phyloP scores from a whole-genome alignment of 257 asterid species.

The Orobanche coerulescens region DNA sequence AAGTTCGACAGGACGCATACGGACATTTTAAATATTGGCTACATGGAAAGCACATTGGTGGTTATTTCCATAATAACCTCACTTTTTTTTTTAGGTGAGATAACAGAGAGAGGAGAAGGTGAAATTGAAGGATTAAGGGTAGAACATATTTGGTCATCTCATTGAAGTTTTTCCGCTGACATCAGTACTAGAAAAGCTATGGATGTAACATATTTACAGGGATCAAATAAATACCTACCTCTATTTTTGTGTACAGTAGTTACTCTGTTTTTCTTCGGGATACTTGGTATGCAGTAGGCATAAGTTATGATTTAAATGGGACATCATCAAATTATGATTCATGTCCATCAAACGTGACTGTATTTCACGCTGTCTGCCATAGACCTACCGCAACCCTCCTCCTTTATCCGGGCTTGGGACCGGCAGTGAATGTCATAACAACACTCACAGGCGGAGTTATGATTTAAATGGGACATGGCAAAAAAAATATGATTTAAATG shows the following conservation, averaged over 20 bases:
- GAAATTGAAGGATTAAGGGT: neutral
- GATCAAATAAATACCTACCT: neutral
- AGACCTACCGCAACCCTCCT: too few species aligned
- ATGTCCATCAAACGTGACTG: too few species aligned
- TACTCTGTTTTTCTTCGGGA: neutral
- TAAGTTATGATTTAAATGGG: constrained; percentile 1
- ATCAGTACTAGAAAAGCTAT: neutral
- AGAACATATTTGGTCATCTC: neutral
- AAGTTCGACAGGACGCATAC: neutral
- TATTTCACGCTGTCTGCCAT: too few species aligned
- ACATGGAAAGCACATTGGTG: neutral
- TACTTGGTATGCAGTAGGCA: neutral
- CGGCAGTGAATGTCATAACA: too few species aligned
- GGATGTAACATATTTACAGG: neutral
- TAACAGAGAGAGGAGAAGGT: neutral
- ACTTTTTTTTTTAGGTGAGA: neutral
- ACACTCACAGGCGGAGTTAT: too few species aligned
- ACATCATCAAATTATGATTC: neutral
- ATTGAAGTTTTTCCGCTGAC: neutral
- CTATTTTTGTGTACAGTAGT: neutral
- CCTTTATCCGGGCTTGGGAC: too few species aligned
- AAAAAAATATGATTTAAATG: constrained; percentile 3
- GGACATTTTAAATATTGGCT: neutral
- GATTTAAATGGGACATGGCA: too few species aligned
- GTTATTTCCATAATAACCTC: neutral